phyloP scores from a whole-genome alignment of 768 basidiomycete genomes.

The Boletus reticuloceps region DNA sequence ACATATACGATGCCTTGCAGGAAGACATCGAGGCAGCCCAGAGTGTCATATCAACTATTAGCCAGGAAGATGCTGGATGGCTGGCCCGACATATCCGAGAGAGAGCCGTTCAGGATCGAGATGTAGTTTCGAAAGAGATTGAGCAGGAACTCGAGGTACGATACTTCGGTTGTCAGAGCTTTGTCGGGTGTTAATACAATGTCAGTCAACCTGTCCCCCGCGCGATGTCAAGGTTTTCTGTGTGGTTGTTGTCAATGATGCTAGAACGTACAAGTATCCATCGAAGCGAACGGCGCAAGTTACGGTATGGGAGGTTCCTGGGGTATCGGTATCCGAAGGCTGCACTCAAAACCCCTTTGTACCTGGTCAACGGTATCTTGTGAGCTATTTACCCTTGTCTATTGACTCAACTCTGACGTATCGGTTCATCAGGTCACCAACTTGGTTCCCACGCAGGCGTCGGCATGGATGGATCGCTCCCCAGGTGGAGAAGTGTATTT shows the following conservation, averaged over 20 bases:
- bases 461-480: conserved; percentile 67
- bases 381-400: conserved; percentile 31
- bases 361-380: conserved; percentile 67
- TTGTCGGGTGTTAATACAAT: conserved; percentile 1
- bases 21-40: conserved; percentile 53
- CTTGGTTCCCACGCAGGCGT: conserved; percentile 61
- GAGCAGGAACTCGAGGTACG: conserved; percentile 72
- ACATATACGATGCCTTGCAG: conserved; percentile 56
- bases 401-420: not conserved
- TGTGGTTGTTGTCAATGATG: conserved; percentile 66
- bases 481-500: conserved; percentile 70
- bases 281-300: conserved; percentile 67
- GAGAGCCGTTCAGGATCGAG: conserved; percentile 47
- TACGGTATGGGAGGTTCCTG: conserved; percentile 79
- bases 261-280: conserved; percentile 48
- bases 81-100: conserved; percentile 53
- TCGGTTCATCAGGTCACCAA: conserved; percentile 48
- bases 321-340: conserved; percentile 49
- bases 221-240: conserved; percentile 77
- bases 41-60: conserved; percentile 40
- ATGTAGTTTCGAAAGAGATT: conserved; percentile 55
- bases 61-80: conserved; percentile 56
- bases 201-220: conserved; percentile 60
- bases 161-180: conserved; percentile 2
- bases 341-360: conserved; percentile 49